These are phyloP conservation scores for Rhododendron kiyosumense DNA, from an alignment of 148 eudicot species.

Conservation along the genomic window DNA sequence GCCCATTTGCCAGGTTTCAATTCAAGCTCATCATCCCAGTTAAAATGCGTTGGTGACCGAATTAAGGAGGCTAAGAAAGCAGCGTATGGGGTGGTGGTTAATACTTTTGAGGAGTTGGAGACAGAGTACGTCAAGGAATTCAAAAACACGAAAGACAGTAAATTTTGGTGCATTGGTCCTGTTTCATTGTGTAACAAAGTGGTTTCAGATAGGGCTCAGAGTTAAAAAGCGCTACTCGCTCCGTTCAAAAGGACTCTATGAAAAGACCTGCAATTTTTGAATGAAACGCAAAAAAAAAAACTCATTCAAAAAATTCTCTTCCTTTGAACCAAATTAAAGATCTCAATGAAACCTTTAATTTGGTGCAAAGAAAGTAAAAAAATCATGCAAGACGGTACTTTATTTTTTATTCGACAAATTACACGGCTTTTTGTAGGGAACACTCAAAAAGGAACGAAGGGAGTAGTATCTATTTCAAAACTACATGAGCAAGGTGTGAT, in stretches of 20 bases:
- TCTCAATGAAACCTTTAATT: too few relatives aligned
- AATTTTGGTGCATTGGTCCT: slow-evolving; percentile 36
- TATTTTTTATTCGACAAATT: too few relatives aligned
- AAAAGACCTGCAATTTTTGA: too few relatives aligned
- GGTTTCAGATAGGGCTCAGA: slow-evolving; percentile 15
- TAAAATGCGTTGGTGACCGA: not conserved
- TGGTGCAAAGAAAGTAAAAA: too few relatives aligned
- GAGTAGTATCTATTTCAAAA: not conserved
- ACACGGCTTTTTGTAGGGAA: too few relatives aligned
- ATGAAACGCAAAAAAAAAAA: too few relatives aligned
- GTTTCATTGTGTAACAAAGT: slow-evolving; percentile 32
- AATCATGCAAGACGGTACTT: too few relatives aligned
- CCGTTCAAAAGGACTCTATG: too few relatives aligned
- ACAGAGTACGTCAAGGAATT: not conserved
- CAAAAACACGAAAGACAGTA: not conserved
- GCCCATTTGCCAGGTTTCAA: slow-evolving; percentile 8
- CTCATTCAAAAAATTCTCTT: too few relatives aligned
- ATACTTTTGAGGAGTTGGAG: slow-evolving; percentile 22
- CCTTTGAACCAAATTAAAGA: too few relatives aligned
- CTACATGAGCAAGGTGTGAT: not conserved
- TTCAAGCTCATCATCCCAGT: not conserved
- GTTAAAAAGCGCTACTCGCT: slow-evolving; percentile 3
- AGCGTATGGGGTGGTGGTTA: slow-evolving; percentile 13
- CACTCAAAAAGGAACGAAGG: too few relatives aligned
- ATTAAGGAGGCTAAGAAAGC: not conserved